These are phyloP conservation scores for Acanthamoeba divionensis DNA, from an alignment of 208 protist genomes.

Conservation along the genomic window DNA sequence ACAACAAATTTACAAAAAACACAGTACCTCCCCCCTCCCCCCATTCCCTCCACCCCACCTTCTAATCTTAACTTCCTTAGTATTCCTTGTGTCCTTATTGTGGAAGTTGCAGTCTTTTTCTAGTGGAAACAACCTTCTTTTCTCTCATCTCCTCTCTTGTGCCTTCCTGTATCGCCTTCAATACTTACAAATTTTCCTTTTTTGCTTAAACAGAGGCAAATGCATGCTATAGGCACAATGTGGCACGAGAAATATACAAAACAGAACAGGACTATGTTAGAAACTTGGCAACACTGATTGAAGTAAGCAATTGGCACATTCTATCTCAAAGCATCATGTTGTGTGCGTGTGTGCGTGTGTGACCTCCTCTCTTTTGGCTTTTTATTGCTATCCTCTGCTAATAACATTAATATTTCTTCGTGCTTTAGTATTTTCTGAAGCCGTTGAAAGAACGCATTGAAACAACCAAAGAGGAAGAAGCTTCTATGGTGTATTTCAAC, in stretches of 20 bases:
- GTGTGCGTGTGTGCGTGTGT: neutral
- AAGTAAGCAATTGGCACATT: neutral
- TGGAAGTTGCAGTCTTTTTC: too few relatives aligned
- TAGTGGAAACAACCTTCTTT: too few relatives aligned
- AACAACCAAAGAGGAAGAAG: neutral
- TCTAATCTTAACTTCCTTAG: too few relatives aligned
- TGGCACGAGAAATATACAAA: conserved; percentile 39
- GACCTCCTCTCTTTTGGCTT: neutral
- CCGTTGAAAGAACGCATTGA: conserved; percentile 15
- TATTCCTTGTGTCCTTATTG: too few relatives aligned
- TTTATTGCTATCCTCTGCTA: neutral
- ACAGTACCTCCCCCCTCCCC: too few relatives aligned
- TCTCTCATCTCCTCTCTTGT: too few relatives aligned
- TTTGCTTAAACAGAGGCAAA: neutral
- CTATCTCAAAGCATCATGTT: neutral
- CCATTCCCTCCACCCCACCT: too few relatives aligned
- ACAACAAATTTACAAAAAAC: too few relatives aligned
- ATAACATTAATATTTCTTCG: neutral
- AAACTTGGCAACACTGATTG: neutral
- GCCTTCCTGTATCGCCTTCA: too few relatives aligned
- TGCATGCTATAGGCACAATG: neutral
- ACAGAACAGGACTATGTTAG: conserved; percentile 52
- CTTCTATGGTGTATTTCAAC: neutral
- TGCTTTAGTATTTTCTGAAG: neutral
- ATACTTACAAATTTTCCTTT: too few relatives aligned